Evolutionary conservation across 2,329 filamentous ascomycete species (phyloP).

Genomic region (Colletotrichum sp.): DNA sequence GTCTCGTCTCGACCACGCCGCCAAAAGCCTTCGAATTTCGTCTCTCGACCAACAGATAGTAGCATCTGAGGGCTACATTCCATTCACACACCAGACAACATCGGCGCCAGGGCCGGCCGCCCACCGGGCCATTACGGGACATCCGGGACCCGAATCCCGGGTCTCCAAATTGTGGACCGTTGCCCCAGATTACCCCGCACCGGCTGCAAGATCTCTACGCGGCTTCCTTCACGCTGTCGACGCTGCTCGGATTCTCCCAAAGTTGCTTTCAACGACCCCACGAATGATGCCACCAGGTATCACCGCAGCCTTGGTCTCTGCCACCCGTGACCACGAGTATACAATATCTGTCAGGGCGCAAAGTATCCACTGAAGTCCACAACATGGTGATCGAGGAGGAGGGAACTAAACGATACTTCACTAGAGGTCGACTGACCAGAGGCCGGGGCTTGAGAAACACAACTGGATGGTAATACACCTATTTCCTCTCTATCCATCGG

Average conservation of each 20-base stretch:
- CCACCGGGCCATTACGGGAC: not conserved
- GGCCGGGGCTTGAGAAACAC: constrained; percentile 16
- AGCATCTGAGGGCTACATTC: accelerated
- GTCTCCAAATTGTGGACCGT: not conserved
- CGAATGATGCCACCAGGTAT: not conserved
- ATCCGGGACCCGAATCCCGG: not conserved
- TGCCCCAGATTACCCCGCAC: not conserved
- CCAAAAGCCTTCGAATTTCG: not conserved
- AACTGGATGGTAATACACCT: constrained; percentile 9
- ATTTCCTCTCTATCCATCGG: not conserved
- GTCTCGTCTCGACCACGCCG: not conserved
- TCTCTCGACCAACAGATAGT: not conserved
- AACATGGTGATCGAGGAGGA: constrained; percentile 1
- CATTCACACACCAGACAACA: not conserved
- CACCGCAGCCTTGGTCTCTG: not conserved
- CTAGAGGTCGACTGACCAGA: constrained; percentile 7
- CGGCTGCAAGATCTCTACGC: not conserved
- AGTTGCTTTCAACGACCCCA: not conserved
- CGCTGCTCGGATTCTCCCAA: not conserved
- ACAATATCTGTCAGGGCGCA: not conserved
- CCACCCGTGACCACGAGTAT: not conserved
- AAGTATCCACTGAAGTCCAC: not conserved
- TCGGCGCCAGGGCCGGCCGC: not conserved
- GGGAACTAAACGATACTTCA: constrained; percentile 3
- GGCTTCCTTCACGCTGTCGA: not conserved